phyloP scores from a whole-genome alignment of 2,329 filamentous ascomycete species.

The Exophiala sp. region DNA sequence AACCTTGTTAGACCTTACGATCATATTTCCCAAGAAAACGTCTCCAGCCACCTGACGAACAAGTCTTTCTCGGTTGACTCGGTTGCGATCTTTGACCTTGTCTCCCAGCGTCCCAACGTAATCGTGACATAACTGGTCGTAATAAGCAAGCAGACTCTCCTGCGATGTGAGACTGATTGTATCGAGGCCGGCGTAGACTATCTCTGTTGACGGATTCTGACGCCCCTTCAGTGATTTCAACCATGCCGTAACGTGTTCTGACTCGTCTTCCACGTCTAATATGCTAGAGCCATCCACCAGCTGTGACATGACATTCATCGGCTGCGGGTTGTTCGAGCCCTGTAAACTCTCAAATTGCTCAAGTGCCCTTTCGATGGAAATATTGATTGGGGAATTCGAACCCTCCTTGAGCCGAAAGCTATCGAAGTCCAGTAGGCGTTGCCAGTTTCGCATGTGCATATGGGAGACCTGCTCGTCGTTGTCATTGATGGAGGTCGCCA shows the following conservation, averaged over 20 bases:
- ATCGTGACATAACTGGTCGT: conserved; percentile 5
- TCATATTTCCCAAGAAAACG: conserved; percentile 8
- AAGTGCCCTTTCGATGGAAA: background rate
- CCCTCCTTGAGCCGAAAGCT: background rate
- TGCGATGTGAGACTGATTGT: background rate
- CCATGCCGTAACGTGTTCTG: conserved; percentile 1
- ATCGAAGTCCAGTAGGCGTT: conserved; percentile 5
- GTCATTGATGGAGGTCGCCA: too few relatives aligned
- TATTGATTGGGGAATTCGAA: background rate
- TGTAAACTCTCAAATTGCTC: background rate
- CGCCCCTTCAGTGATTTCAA: background rate
- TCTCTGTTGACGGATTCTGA: background rate
- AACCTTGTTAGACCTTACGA: background rate
- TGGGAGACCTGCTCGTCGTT: background rate
- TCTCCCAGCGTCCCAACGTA: conserved; percentile 15
- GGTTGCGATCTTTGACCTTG: conserved; percentile 16
- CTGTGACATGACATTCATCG: conserved; percentile 7
- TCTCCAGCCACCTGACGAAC: conserved; percentile 18
- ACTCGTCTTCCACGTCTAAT: conserved; percentile 14
- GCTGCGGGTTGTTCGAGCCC: background rate
- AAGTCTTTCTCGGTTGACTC: conserved; percentile 23
- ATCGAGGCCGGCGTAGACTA: background rate
- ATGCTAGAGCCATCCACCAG: conserved; percentile 1
- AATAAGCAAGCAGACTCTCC: conserved; percentile 3
- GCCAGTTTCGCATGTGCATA: conserved; percentile 6